Base-by-base conservation (phyloP, 805 yeast species). In the Alloascoidea africana region DNA sequence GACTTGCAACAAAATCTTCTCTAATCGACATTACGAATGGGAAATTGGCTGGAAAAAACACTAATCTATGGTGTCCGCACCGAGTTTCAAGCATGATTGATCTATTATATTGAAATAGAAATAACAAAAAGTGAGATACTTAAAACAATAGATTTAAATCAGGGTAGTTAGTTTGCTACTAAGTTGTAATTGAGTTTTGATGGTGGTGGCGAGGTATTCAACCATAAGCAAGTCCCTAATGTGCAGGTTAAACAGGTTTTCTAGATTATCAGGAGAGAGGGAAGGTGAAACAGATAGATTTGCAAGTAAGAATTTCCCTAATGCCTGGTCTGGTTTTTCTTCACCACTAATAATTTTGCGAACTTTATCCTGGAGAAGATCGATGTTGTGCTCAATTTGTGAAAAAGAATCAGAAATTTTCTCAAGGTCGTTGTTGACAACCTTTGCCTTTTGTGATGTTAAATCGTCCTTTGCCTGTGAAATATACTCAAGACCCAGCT, bases 111-210 rank as follows among this genome's bases (percentile, higher is more conserved):
- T n/a, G n/a, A n/a, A n/a, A n/a, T n/a, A n/a, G n/a, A n/a, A n/a
- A n/a, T n/a, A n/a, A n/a, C n/a, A n/a, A n/a, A n/a, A n/a, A n/a
- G n/a, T n/a, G n/a, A n/a, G n/a, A n/a, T n/a, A n/a, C n/a, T n/a
- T n/a, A n/a, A n/a, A n/a, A n/a, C n/a, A n/a, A n/a, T n/a, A n/a
- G n/a, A n/a, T n/a, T 40, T 48, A 67, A 32, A 65, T 60, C 41
- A 67, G 54, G 27, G 78, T 73, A 36, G 84, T 76, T 50, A 83
- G 67, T 55, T 81, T 74, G 36, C 85, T 75, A 50, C 85, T 73
- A 51, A 80, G 65, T 54, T 80, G 87, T 45, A 83, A 68, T 62
- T 85, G 95, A 44, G 85, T 80, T 62, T 80, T 82, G 48, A 85
- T 75, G 39, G 91, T 81, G 46, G 78, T 74, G 40, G 94, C 78